Conservation (phyloP, 2,329 filamentous ascomycete genomes). For the Pseudomassariella vexata region DNA sequence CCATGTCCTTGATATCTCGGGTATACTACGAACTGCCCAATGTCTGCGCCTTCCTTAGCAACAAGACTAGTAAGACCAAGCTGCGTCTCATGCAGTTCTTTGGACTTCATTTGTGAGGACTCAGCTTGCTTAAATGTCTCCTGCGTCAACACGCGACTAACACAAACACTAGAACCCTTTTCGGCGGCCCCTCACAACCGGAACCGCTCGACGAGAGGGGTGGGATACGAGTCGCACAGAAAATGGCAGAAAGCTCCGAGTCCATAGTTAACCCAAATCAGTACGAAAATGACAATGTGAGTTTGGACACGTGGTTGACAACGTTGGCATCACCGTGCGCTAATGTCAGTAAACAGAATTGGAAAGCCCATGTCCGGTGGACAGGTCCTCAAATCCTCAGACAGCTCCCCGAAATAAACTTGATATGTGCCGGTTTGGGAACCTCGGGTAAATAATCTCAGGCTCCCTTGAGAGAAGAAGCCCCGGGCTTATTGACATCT, state of each 20-base stretch:
- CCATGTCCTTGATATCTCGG: constrained; percentile 49
- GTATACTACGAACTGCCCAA: constrained; percentile 46
- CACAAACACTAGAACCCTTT: constrained; percentile 44
- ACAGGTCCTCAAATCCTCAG: constrained; percentile 52
- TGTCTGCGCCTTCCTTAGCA: constrained; percentile 49
- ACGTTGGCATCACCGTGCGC: not conserved
- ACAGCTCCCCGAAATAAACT: constrained; percentile 49
- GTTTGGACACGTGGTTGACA: not conserved
- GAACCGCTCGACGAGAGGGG: constrained; percentile 48
- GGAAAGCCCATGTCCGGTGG: constrained; percentile 50
- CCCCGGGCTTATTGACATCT: not conserved
- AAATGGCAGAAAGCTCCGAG: constrained; percentile 33
- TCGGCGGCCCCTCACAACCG: constrained; percentile 53
- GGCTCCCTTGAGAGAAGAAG: constrained; percentile 19
- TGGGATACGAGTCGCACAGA: constrained; percentile 42
- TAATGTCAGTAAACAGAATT: constrained; percentile 38
- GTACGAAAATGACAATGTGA: constrained; percentile 44
- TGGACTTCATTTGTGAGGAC: constrained; percentile 45
- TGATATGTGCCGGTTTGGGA: constrained; percentile 52
- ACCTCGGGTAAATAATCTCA: constrained; percentile 40
- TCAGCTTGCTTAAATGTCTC: constrained; percentile 1
- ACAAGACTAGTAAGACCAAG: constrained; percentile 50
- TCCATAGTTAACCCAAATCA: constrained; percentile 47
- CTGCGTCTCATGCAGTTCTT: constrained; percentile 55
- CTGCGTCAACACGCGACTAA: no score